Base-by-base conservation (phyloP, 371 early-diverging fungal species). In the Actinomortierella wolfii region DNA sequence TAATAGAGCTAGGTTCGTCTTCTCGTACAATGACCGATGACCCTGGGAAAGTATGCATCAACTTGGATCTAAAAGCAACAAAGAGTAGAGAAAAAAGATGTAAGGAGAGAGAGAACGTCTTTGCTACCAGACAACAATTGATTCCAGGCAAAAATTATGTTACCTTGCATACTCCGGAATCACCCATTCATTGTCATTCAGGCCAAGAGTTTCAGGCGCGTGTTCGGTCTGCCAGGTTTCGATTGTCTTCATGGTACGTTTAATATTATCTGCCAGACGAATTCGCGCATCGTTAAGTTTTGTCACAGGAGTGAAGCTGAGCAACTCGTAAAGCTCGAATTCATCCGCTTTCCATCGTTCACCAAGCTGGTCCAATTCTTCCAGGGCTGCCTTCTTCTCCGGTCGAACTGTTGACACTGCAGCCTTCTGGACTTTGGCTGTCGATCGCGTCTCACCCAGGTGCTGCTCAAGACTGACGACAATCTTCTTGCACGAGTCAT, bases 1-100 rank as follows among this genome's bases (percentile, higher is more conserved):
- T 89, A 51, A 96, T 92, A 0, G 96, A 94, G 45, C 89, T 90
- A 4, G 94, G 95, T 61, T 97, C 96, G 18, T 92, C 86, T 67
- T 97, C 95, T 23, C 95, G 85, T 11, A 96, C 86, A 52, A 95
- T 85, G 11, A 96, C 82, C 3, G 86, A 77, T 1, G 94, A 94
- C 20, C 89, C 93, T 15, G 90, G 88, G 64, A 95, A 89, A 2
- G 94, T 79, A 62, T 96, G 95, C 5, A 81, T 61, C 4, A 56
- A 47, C n/a, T 73, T 62, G 1, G 75, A 75, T 18, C 79, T 81
- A 59, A 15, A 20, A 21, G 13, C 14, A 29, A 20, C 28, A 26
- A 39, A 1, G 28, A n/a, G 21, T 1, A 21, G 29, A n/a, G 34
- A 11, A 34, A 34, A 34, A 11, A 34, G 7, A 34, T 34, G 4